Conservation (phyloP, 2,329 filamentous ascomycete species). For the Kalmusia sp. region DNA sequence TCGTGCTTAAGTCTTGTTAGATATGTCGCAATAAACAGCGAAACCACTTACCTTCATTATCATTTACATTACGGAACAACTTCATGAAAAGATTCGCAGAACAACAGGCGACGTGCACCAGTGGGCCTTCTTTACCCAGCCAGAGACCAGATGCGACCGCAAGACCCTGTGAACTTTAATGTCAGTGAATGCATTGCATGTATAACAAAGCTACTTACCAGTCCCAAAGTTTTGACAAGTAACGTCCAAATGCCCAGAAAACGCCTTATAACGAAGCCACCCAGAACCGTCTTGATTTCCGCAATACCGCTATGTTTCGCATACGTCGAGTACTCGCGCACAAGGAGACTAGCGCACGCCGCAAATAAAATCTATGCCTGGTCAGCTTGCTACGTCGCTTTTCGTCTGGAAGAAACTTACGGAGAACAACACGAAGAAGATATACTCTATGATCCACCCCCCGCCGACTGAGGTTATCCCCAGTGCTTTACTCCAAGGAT, state of each 20-base stretch:
- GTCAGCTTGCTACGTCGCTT: slow-evolving; percentile 27
- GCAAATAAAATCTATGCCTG: slow-evolving; percentile 74
- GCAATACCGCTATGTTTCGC: slow-evolving; percentile 96
- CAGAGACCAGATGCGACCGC: slow-evolving; percentile 94
- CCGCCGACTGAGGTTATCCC: slow-evolving; percentile 71
- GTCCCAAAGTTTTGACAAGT: slow-evolving; percentile 84
- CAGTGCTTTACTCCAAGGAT: slow-evolving; percentile 79
- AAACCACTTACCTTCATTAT: slow-evolving; percentile 75
- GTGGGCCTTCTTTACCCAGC: slow-evolving; percentile 93
- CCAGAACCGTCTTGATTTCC: slow-evolving; percentile 95
- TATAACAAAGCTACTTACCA: slow-evolving; percentile 63
- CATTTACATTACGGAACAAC: slow-evolving; percentile 78
- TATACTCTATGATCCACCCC: slow-evolving; percentile 83
- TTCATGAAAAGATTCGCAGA: slow-evolving; percentile 96
- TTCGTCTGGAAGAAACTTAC: slow-evolving; percentile 57
- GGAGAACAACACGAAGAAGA: slow-evolving; percentile 85
- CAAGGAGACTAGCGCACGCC: slow-evolving; percentile 76
- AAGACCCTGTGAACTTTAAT: slow-evolving; percentile 74
- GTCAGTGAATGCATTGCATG: slow-evolving; percentile 31
- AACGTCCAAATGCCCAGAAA: slow-evolving; percentile 91
- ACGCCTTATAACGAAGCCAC: slow-evolving; percentile 88
- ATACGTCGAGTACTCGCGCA: slow-evolving; percentile 83
- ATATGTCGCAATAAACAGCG: not conserved
- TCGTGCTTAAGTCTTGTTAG: slow-evolving; percentile 65
- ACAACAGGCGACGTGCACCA: slow-evolving; percentile 96